Percentiles rank a stretch among this genome's conserved stretches.
These are phyloP conservation scores for Sporothrix humicola DNA, from an alignment of 2,329 filamentous ascomycete species.

Conservation along the genomic window DNA sequence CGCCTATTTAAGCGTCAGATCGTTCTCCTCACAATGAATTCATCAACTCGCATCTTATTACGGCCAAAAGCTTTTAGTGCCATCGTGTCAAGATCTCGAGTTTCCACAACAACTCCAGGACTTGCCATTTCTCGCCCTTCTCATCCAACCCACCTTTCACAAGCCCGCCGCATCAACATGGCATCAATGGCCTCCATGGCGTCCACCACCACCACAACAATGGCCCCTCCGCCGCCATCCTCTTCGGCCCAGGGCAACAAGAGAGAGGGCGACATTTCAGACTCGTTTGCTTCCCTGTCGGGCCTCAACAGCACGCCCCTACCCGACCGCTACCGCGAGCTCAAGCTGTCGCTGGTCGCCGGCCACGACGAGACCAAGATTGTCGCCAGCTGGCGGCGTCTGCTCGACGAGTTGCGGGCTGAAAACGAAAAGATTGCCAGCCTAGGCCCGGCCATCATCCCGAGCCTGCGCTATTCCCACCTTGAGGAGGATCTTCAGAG, in stretches of 20 bases:
- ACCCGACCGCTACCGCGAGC: slow-evolving; percentile 60
- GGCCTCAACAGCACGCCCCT: slow-evolving; percentile 54
- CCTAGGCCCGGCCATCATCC: slow-evolving; percentile 57
- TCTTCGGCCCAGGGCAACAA: slow-evolving; percentile 44
- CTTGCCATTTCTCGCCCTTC: neutral
- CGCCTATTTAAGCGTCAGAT: no score
- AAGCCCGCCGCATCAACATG: slow-evolving; percentile 33
- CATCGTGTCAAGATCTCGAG: neutral
- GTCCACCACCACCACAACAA: neutral
- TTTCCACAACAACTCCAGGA: neutral
- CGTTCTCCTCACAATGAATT: neutral
- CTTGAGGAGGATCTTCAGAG: slow-evolving; percentile 49
- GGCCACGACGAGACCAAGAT: slow-evolving; percentile 58
- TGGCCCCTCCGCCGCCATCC: neutral
- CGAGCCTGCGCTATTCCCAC: slow-evolving; percentile 56
- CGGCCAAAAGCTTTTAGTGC: neutral
- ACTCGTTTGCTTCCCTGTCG: slow-evolving; percentile 65
- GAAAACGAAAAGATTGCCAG: slow-evolving; percentile 51
- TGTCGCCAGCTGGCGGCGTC: slow-evolving; percentile 42
- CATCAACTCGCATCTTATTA: neutral
- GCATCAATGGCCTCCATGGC: slow-evolving; percentile 36
- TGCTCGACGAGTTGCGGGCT: slow-evolving; percentile 37
- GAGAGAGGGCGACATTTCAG: slow-evolving; percentile 66
- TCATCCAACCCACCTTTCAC: neutral
- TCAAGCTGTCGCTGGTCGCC: slow-evolving; percentile 60